Evolutionary conservation across 2,329 filamentous ascomycete species (phyloP), one percentile per base, ranked within the genome.

Genomic region (Aaosphaeria pasadenensis): DNA sequence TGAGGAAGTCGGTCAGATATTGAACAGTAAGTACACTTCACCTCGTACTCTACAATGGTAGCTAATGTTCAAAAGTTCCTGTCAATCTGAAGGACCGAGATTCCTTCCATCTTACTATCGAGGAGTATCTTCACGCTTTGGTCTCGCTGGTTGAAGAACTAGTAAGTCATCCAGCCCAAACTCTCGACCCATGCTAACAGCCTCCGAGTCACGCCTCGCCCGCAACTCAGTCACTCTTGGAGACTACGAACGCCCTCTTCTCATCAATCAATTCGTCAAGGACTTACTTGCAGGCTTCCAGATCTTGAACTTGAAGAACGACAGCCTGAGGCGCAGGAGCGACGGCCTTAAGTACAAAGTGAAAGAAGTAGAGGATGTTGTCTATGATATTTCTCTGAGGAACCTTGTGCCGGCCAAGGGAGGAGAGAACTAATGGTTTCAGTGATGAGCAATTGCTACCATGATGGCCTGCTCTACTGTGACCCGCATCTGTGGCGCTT

Each of bases 321-420:
- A 99, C 69, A 85, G 85, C 24, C 74, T 99, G 63, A 82, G 94
- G 50, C 89, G 91, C 74, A 82, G 90, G 53, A 90, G 89, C 47
- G 94, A 99, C 73, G 88, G 87, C 5, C 88, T 99, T 72, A 99
- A 99, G 78, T 99, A 99, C 68, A 87, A 88, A 62, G 90, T 99
- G 63, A 99, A 97, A 79, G 92, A 95, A 70, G 90, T 96, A 9
- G 94, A 99, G 77, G 94, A 97, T 66, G 91, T 99, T 9, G 92
- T 97, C 44, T 99, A 99, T 66, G 94, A 99, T 69, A 75, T 99
- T 48, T 92, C 89, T 28, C 74, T 99, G 65, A 82, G 94, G 50
- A 92, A 94, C 44, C 71, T 97, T 64, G 79, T 95, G 9, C 61
- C 63, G 3, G 68, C 67, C 52, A 65, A 65, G 47, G 39, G 39